Percentiles rank a stretch among this genome's conserved stretches.
Evolutionary conservation across 805 yeast genomes (phyloP).

Genomic region (Candida gorgasii): DNA sequence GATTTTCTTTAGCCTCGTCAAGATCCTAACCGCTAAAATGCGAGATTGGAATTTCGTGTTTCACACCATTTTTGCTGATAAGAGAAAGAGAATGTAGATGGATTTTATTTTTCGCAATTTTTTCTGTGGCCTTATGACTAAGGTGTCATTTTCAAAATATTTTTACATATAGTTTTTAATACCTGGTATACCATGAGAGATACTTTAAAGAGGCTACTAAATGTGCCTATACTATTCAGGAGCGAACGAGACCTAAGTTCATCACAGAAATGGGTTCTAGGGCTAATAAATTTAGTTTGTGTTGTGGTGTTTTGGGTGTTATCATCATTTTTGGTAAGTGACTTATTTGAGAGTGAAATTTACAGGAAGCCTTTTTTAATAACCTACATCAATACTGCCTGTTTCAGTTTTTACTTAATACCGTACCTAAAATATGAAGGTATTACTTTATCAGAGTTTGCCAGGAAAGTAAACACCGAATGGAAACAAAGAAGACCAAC

Average conservation of each 20-base stretch:
- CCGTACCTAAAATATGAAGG: constrained; percentile 49
- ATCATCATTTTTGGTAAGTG: constrained; percentile 82
- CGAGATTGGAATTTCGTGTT: neutral
- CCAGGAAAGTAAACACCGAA: constrained; percentile 23
- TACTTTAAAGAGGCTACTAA: neutral
- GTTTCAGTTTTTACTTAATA: constrained; percentile 75
- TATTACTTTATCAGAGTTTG: constrained; percentile 24
- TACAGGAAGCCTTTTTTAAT: constrained; percentile 90
- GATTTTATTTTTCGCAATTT: neutral
- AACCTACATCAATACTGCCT: constrained; percentile 87
- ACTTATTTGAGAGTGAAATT: constrained; percentile 62
- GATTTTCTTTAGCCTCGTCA: neutral
- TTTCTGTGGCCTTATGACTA: constrained; percentile 5
- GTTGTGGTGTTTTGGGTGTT: constrained; percentile 90
- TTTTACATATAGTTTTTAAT: neutral
- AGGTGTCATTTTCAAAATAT: neutral
- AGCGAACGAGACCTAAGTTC: constrained; percentile 13
- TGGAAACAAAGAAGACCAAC: neutral
- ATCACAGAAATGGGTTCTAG: constrained; percentile 67
- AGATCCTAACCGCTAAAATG: neutral
- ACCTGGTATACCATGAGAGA: neutral
- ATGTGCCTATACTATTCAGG: constrained; percentile 7
- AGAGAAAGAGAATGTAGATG: neutral
- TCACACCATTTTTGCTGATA: neutral
- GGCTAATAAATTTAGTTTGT: constrained; percentile 66